Percentiles rank a stretch among this genome's conserved stretches.
phyloP scores from a whole-genome alignment of 306 rosid genomes.

The Fragaria vesca region DNA sequence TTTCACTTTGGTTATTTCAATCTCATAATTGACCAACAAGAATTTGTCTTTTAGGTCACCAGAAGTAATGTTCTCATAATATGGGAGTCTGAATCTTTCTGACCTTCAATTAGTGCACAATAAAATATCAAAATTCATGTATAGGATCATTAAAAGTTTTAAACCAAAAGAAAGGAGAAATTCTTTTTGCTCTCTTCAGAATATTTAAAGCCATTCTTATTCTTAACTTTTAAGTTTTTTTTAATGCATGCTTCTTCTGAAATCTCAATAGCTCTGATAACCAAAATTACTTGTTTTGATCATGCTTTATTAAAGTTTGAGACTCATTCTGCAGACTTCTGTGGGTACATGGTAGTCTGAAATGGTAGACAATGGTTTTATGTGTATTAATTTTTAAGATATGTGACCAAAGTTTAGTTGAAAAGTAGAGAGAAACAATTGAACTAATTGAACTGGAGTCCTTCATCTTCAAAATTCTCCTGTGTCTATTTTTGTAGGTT shows the following conservation, averaged over 20 bases:
- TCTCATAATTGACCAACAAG: constrained; percentile 5
- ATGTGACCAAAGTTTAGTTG: background rate
- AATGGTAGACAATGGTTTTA: constrained; percentile 1
- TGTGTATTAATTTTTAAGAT: background rate
- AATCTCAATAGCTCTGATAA: background rate
- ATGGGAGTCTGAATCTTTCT: background rate
- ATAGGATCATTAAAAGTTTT: background rate
- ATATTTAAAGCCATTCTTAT: background rate
- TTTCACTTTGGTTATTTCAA: background rate
- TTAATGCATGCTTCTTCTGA: constrained; percentile 15
- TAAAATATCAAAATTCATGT: background rate
- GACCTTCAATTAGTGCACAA: background rate
- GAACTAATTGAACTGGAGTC: constrained; percentile 23
- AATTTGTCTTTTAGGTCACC: background rate
- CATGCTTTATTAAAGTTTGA: constrained; percentile 10
- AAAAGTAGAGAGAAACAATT: constrained; percentile 1
- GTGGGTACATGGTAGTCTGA: constrained; percentile 5
- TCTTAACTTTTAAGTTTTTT: constrained; percentile 2
- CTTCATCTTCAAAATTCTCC: constrained; percentile 24
- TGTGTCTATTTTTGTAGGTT: constrained; percentile 31
- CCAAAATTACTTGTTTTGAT: constrained; percentile 5
- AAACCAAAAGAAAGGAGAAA: background rate
- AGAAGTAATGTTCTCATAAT: background rate
- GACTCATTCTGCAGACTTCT: constrained; percentile 1
- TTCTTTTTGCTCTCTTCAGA: background rate